Evolutionary conservation across 2,329 filamentous ascomycete genomes (phyloP).

Genomic region (Colletotrichum musicola): DNA sequence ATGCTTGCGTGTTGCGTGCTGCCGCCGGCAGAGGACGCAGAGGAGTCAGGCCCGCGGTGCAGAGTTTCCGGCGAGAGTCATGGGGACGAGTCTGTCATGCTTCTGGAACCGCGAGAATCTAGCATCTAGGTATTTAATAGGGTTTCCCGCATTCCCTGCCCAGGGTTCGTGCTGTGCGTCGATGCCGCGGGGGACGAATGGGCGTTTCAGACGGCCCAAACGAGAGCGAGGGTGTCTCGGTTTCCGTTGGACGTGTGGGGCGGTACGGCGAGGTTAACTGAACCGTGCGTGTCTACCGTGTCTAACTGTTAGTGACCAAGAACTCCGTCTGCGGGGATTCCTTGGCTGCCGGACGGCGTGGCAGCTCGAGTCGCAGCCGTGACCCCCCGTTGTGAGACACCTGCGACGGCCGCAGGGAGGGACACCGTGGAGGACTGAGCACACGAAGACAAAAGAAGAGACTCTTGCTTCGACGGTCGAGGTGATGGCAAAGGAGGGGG

Average conservation of each 20-base stretch:
- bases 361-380: conserved; percentile 27
- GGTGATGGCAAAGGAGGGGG: too few relatives aligned
- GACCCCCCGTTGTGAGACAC: conserved; percentile 26
- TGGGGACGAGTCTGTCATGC: background rate
- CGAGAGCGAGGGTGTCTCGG: conserved; percentile 16
- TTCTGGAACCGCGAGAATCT: conserved; percentile 22
- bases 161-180: conserved; percentile 29
- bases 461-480: background rate
- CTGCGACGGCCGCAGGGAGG: conserved; percentile 8
- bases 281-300: too few relatives aligned
- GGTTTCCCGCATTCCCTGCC: conserved; percentile 12
- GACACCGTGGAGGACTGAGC: background rate
- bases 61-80: conserved; percentile 21
- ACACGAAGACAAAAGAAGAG: background rate
- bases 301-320: conserved; percentile 10
- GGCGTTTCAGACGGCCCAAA: conserved; percentile 32
- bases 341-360: conserved; percentile 7
- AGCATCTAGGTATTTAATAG: conserved; percentile 30
- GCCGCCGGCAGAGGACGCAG: background rate
- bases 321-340: conserved; percentile 4
- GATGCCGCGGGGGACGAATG: conserved; percentile 8
- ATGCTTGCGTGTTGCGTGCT: too few relatives aligned
- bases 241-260: conserved; percentile 13
- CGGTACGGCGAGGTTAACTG: conserved; percentile 18
- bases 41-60: conserved; percentile 2